These are phyloP conservation scores for Talinum fruticosum DNA, from an alignment of 148 eudicot species.

Conservation along the genomic window DNA sequence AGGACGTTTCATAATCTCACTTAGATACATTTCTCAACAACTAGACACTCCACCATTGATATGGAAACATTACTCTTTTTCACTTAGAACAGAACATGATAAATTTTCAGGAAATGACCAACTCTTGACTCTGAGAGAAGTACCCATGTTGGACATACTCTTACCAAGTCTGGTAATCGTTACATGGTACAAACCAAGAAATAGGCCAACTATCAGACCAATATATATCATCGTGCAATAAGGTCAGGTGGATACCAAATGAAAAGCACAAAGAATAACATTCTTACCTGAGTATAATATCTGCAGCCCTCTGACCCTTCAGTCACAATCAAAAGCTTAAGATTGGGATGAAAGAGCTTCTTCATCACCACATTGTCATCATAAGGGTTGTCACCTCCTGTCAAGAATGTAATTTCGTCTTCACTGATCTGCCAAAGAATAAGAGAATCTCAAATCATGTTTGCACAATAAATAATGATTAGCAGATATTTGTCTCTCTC, in stretches of 20 bases:
- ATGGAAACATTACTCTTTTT: no score
- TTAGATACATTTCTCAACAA: no score
- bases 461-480: neutral
- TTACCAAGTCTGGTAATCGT: no score
- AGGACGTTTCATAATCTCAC: no score
- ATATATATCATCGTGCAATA: neutral
- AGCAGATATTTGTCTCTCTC: neutral
- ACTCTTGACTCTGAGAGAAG: no score
- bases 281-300: constrained; percentile 66
- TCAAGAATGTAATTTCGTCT: constrained; percentile 82
- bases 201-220: neutral
- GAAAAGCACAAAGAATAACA: neutral
- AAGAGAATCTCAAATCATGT: neutral
- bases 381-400: constrained; percentile 64
- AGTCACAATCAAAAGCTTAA: constrained; percentile 70
- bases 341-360: constrained; percentile 78
- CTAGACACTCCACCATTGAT: no score
- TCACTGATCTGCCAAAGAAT: constrained; percentile 63
- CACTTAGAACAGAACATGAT: no score
- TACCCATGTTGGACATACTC: no score
- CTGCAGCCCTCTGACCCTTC: constrained; percentile 88
- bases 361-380: constrained; percentile 68
- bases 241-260: neutral
- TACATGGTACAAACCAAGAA: neutral
- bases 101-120: no score